Evolutionary conservation across 768 basidiomycete species (phyloP), one percentile per base, ranked within the genome.

Genomic region (Mycena amicta): DNA sequence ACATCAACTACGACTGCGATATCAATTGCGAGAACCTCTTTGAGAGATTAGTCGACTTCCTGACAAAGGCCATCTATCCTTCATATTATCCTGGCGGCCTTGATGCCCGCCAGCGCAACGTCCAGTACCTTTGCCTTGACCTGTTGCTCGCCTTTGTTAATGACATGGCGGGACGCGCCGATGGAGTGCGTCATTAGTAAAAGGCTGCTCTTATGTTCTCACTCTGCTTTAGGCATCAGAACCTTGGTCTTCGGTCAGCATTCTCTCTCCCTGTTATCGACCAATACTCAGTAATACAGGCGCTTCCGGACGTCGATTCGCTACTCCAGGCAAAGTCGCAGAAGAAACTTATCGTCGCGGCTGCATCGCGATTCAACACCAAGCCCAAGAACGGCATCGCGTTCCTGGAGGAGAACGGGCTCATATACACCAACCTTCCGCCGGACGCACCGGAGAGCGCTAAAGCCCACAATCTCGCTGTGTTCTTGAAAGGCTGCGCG

Each of bases 1-100:
- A 93, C 76, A 82, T 87, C 54, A 99, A 98, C 71, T 99, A 98
- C 72, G 97, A 99, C 70, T 98, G 95, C 68, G 94, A 97, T 67
- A 86, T 90, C 63, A 96, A 98, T 68, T 94, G 93, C 71, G 97
- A 98, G 76, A 96, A 98, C 71, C 74, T 98, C 55, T 96, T 95
- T 65, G 95, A 98, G 70, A 81, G 92, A 16, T 75, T 98, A 22
- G 77, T 95, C 58, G 91, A 89, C 25, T 97, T 98, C 71, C 74
- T 94, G 62, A 92, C 93, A 5, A 90, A 92, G 79, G 88, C 92
- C 27, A 89, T 96, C 25, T 92, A 95, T 71, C 86, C 92, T 5
- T 74, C 80, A 39, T 84, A 86, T 50, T 82, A 83, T 58, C 74
- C 81, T 13, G 83, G 83, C 28, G 79, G 78, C 13, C 73, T 81